phyloP scores from a whole-genome alignment of 2,329 filamentous ascomycete species.

The Aspergillus niger region DNA sequence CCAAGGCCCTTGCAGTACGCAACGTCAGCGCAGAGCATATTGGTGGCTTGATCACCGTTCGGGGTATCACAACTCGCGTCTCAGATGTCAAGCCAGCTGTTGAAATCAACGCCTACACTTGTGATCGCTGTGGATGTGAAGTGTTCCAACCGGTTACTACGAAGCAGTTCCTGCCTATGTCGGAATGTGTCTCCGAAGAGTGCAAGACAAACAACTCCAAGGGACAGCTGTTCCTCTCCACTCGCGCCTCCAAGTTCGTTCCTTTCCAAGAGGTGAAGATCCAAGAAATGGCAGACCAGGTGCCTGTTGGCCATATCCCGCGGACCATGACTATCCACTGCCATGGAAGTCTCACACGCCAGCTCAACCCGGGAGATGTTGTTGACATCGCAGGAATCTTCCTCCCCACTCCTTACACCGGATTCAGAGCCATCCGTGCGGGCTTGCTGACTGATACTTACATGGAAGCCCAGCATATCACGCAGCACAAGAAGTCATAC shows the following conservation, averaged over 20 bases:
- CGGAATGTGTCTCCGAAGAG: slow-evolving; percentile 84
- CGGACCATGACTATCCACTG: slow-evolving; percentile 87
- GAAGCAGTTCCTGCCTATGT: slow-evolving; percentile 85
- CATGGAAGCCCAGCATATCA: slow-evolving; percentile 88
- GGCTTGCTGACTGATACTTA: slow-evolving; percentile 97
- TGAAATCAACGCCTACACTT: slow-evolving; percentile 97
- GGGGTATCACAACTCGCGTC: slow-evolving; percentile 90
- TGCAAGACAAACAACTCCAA: slow-evolving; percentile 89
- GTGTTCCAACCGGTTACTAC: slow-evolving; percentile 95
- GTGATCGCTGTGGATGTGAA: slow-evolving; percentile 92
- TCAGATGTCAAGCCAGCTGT: slow-evolving; percentile 97
- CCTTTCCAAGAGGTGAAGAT: slow-evolving; percentile 99
- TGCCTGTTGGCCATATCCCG: slow-evolving; percentile 96
- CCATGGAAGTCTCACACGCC: slow-evolving; percentile 80
- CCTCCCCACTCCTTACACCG: slow-evolving; percentile 96
- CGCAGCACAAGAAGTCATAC: slow-evolving; percentile 98
- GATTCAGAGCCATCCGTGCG: slow-evolving; percentile 94
- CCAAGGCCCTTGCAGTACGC: slow-evolving; percentile 80
- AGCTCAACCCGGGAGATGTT: slow-evolving; percentile 90
- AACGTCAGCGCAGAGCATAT: slow-evolving; percentile 92
- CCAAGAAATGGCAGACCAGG: slow-evolving; percentile 98
- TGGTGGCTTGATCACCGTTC: slow-evolving; percentile 87
- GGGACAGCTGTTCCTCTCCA: slow-evolving; percentile 89
- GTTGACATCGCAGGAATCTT: slow-evolving; percentile 95
- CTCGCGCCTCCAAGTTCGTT: slow-evolving; percentile 93